Evolutionary conservation across 2,329 filamentous ascomycete species (phyloP), one percentile per base, ranked within the genome.

Genomic region (Fusarium sp.): DNA sequence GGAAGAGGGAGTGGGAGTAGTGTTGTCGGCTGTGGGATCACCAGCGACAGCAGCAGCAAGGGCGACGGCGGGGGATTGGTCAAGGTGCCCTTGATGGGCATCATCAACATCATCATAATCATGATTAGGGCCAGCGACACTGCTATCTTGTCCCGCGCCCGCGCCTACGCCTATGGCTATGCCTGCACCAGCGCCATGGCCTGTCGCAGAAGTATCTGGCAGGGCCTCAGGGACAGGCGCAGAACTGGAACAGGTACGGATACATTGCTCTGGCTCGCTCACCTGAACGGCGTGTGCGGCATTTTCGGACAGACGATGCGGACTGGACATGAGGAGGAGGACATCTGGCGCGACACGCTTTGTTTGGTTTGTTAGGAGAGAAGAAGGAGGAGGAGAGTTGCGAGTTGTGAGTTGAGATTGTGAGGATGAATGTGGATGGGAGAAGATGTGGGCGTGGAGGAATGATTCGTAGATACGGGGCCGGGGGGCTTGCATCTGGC

Each of bases 281-380:
- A 87, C 80, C 79, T 81, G 79, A 80, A 81, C 83, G 81, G 84
- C 81, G 80, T 79, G 80, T 87, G 87, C 85, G 87, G 86, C 86
- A 89, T 88, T 86, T 87, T 87, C 86, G 83, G 82, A 81, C 80
- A 83, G 81, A 81, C 80, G 81, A 81, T 83, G 82, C 84, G 84
- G 83, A 80, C 81, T 87, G 83, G 87, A 89, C 88, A 90, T 90
- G 87, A 86, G 87, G 84, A 86, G 87, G 84, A 83, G 82, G 83
- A 87, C 88, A 89, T 89, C 82, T 85, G 86, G 85, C 84, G 81
- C 71, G 69, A 74, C 71, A 74, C 71, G 72, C 71, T 71, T 69
- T 54, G 51, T 18, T 54, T 54, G 51, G 51, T 28, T 74, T 63
- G 69, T 61, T 57, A 53, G 51, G 53, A 55, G 68, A 64, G 63